These are phyloP conservation scores for Grammothele lineata DNA, from an alignment of 768 basidiomycete genomes.

Conservation along the genomic window DNA sequence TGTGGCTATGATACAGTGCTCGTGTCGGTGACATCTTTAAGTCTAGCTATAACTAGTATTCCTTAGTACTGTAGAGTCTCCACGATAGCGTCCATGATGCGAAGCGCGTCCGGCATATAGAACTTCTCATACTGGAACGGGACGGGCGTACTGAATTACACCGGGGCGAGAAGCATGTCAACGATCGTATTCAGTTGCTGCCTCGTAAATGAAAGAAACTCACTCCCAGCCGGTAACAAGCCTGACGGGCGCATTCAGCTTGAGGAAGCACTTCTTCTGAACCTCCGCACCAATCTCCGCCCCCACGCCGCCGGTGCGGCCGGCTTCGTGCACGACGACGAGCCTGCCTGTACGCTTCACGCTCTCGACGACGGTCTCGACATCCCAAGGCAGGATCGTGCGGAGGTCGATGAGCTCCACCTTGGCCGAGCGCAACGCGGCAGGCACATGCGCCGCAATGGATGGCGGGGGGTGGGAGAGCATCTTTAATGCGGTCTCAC, in stretches of 20 bases:
- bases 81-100: constrained; percentile 77
- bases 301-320: constrained; percentile 82
- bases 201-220: constrained; percentile 41
- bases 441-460: constrained; percentile 62
- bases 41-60: too few relatives aligned
- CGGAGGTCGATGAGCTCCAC: constrained; percentile 90
- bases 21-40: too few relatives aligned
- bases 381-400: constrained; percentile 87
- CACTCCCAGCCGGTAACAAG: constrained; percentile 93
- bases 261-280: constrained; percentile 84
- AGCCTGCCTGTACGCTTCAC: constrained; percentile 82
- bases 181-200: not conserved
- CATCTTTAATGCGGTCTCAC: constrained; percentile 77
- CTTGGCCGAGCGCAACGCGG: constrained; percentile 58
- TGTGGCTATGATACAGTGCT: too few relatives aligned
- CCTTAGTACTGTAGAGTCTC: constrained; percentile 72
- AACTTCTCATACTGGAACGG: constrained; percentile 90
- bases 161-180: constrained; percentile 1
- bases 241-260: constrained; percentile 82
- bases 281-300: constrained; percentile 91
- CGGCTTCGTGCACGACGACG: constrained; percentile 90
- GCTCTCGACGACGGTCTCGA: constrained; percentile 74
- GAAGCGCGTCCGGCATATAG: constrained; percentile 82
- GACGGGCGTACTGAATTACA: constrained; percentile 67
- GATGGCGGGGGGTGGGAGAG: constrained; percentile 61